Conservation (phyloP, 306 rosid genomes). For the Dalbergia cultrata region DNA sequence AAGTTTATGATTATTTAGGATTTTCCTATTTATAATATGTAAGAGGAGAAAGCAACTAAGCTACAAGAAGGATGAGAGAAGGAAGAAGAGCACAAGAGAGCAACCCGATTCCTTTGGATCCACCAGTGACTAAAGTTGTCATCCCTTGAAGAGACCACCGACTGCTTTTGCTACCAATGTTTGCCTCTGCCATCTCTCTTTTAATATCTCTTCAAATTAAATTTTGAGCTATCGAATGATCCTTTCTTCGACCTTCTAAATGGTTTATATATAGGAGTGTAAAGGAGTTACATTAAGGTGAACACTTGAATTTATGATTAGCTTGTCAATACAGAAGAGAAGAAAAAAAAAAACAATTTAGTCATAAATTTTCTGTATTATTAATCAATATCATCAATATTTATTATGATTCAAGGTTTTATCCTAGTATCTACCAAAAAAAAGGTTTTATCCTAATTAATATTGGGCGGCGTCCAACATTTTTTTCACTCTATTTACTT, state of each 20-base stretch:
- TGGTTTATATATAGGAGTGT: not conserved
- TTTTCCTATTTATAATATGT: not conserved
- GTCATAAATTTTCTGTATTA: no score
- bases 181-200: constrained; percentile 42
- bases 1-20: no score
- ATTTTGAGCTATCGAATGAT: not conserved
- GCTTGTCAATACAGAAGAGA: no score
- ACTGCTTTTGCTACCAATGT: not conserved
- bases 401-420: no score
- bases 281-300: not conserved
- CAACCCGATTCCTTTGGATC: constrained; percentile 52
- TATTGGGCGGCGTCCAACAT: no score
- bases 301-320: no score
- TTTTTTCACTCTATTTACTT: no score
- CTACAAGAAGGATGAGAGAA: not conserved
- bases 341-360: no score
- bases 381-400: no score
- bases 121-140: constrained; percentile 49
- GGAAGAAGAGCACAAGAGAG: not conserved
- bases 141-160: constrained; percentile 42
- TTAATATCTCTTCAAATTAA: not conserved
- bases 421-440: no score
- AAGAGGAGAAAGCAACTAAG: not conserved
- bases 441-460: no score
- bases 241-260: not conserved